Base-by-base conservation (phyloP, 306 rosid genomes). In the Corylus heterophylla region DNA sequence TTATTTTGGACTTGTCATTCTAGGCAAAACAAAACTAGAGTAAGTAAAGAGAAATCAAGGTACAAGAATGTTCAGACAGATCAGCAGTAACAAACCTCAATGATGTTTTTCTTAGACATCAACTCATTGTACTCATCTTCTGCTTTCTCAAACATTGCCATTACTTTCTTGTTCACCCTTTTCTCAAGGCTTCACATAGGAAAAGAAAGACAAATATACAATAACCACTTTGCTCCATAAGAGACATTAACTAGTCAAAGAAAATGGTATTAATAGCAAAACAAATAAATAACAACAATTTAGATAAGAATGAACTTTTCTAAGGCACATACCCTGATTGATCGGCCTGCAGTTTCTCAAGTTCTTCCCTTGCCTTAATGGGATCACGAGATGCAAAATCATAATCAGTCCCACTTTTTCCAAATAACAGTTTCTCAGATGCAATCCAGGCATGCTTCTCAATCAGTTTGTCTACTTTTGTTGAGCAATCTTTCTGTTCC, bases 81-180 rank as follows among this genome's bases (percentile, higher is more conserved):
- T 69, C 64, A 78, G 51, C 12, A 22, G 42, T 55, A 56, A 78
- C 87, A 71, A 45, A 95, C 98, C 98, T 95, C 98, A 80, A 95
- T 95, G 79, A 95, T 95, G 79, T 92, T 91, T 88, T 95, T 95
- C 91, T 92, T 95, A 37, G 97, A 92, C 89, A 95, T 84, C 79
- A 95, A 83, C 76, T 92, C 98, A 74, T 91, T 95, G 85, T 92
- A 95, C 87, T 95, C 98, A n/a, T 95, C 98, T 80, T 95, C 98
- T 75, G 98, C 98, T 91, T 92, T 95, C 91, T 95, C 98, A 83
- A 95, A 95, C 98, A 95, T 92, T 61, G 98, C 98, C 97, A 92
- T 95, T 22, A 95, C 98, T 87, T 95, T 95, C 89, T 95, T 95
- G 84, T 95, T 95, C 84, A 95, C 97, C 89, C 98, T 89, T 90